Evolutionary conservation across 306 rosid species (phyloP).

Genomic region (Rosa persica): DNA sequence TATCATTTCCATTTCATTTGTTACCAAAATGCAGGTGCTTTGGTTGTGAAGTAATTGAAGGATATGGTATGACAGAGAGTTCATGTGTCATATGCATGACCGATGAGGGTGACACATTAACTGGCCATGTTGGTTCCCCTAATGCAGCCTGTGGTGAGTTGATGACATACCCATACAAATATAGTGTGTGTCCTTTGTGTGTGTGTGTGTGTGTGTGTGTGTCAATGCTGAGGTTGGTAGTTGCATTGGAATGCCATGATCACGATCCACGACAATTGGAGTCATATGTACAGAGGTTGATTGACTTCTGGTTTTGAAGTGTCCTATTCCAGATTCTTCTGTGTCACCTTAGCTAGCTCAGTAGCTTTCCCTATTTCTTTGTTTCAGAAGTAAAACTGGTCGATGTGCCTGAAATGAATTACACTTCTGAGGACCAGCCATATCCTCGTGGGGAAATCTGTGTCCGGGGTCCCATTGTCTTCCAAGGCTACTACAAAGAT

Average conservation of each 20-base stretch:
- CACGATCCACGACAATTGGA: no score
- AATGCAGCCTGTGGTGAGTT: slow-evolving; percentile 93
- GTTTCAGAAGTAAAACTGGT: slow-evolving; percentile 90
- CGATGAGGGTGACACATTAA: slow-evolving; percentile 55
- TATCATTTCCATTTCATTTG: neutral
- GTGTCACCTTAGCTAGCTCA: neutral
- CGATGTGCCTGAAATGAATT: slow-evolving; percentile 94
- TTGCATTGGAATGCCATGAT: no score
- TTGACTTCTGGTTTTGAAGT: neutral
- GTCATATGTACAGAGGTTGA: neutral
- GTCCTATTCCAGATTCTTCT: neutral
- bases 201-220: no score
- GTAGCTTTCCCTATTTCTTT: slow-evolving; percentile 36
- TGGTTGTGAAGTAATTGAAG: slow-evolving; percentile 76
- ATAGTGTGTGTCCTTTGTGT: no score
- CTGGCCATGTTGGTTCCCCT: slow-evolving; percentile 95
- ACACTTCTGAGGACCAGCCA: slow-evolving; percentile 82
- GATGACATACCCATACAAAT: slow-evolving; percentile 9
- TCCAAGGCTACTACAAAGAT: slow-evolving; percentile 77
- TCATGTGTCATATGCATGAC: slow-evolving; percentile 68
- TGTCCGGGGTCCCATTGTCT: slow-evolving; percentile 83
- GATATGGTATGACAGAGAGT: slow-evolving; percentile 98
- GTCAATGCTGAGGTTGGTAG: neutral
- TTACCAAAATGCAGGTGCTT: slow-evolving; percentile 63
- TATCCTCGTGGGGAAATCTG: slow-evolving; percentile 95